phyloP scores from a whole-genome alignment of 805 yeast genomes.

The Ogataea polymorpha region DNA sequence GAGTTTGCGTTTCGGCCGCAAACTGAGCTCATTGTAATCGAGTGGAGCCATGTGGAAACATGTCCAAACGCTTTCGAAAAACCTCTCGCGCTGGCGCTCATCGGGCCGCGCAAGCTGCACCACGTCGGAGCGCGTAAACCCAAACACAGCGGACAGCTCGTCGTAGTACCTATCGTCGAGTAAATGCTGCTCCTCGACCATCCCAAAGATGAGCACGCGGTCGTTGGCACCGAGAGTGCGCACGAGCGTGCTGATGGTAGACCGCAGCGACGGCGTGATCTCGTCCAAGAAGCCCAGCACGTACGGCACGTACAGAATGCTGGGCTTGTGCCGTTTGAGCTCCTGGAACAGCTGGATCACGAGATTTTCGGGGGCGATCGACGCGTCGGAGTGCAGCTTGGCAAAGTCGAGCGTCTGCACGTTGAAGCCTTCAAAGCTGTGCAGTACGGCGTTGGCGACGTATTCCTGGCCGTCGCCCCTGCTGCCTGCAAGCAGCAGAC shows the following conservation, averaged over 20 bases:
- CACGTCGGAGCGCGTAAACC: slow-evolving; percentile 49
- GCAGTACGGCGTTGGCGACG: slow-evolving; percentile 75
- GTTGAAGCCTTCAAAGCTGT: slow-evolving; percentile 83
- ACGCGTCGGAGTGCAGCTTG: slow-evolving; percentile 70
- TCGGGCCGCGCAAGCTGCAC: slow-evolving; percentile 41
- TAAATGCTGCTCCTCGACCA: slow-evolving; percentile 44
- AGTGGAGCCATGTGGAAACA: slow-evolving; percentile 66
- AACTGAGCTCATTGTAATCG: slow-evolving; percentile 63
- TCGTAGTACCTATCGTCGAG: slow-evolving; percentile 31
- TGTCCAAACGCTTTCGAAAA: slow-evolving; percentile 50
- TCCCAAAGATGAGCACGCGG: slow-evolving; percentile 67
- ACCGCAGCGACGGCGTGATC: slow-evolving; percentile 63
- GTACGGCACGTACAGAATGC: slow-evolving; percentile 80
- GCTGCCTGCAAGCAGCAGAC: slow-evolving; percentile 68
- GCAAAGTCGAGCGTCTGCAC: slow-evolving; percentile 84
- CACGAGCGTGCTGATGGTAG: slow-evolving; percentile 68
- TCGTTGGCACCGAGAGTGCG: slow-evolving; percentile 70
- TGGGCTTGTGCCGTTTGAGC: slow-evolving; percentile 85
- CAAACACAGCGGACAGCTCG: slow-evolving; percentile 56
- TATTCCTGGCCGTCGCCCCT: slow-evolving; percentile 87
- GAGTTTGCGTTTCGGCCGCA: slow-evolving; percentile 49
- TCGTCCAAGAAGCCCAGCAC: slow-evolving; percentile 72
- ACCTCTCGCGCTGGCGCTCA: slow-evolving; percentile 46
- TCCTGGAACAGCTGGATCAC: slow-evolving; percentile 82
- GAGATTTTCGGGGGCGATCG: slow-evolving; percentile 77